These are phyloP conservation scores for Abrus pulchellus DNA, from an alignment of 306 rosid species.

Conservation along the genomic window DNA sequence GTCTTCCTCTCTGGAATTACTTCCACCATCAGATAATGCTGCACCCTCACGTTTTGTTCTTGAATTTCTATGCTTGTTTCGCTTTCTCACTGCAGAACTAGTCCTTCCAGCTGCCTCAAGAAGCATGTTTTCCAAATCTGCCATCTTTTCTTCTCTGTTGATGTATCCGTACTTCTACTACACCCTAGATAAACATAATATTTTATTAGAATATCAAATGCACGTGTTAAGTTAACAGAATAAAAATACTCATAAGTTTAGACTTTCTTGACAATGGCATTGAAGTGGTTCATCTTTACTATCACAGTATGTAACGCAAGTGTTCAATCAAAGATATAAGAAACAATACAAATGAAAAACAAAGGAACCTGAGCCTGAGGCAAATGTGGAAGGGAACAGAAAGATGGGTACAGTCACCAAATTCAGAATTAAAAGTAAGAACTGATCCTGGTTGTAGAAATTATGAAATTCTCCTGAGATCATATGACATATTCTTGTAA, in stretches of 20 bases:
- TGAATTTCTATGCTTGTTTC: constrained; percentile 42
- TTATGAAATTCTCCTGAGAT: constrained; percentile 19
- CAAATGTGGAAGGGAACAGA: constrained; percentile 19
- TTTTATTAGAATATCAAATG: constrained; percentile 1
- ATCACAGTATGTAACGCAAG: constrained; percentile 1
- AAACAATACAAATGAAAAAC: background rate
- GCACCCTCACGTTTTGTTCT: constrained; percentile 44
- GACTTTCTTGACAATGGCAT: constrained; percentile 1
- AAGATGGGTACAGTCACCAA: background rate
- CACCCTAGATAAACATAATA: background rate
- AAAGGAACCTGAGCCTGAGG: constrained; percentile 43
- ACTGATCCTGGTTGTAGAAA: constrained; percentile 17
- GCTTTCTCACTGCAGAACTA: constrained; percentile 48
- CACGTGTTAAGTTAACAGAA: background rate
- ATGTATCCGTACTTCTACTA: background rate
- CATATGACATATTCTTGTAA: constrained; percentile 28
- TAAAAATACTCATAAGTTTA: background rate
- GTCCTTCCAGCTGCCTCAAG: constrained; percentile 82
- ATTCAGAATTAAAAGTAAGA: background rate
- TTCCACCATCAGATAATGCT: constrained; percentile 52
- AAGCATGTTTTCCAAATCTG: constrained; percentile 75
- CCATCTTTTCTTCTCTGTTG: constrained; percentile 51
- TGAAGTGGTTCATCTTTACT: background rate
- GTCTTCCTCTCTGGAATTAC: constrained; percentile 58
- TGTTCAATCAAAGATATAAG: background rate